Evolutionary conservation across 2,329 filamentous ascomycete genomes (phyloP), one percentile per base, ranked within the genome.

Genomic region (Fusarium succisae): DNA sequence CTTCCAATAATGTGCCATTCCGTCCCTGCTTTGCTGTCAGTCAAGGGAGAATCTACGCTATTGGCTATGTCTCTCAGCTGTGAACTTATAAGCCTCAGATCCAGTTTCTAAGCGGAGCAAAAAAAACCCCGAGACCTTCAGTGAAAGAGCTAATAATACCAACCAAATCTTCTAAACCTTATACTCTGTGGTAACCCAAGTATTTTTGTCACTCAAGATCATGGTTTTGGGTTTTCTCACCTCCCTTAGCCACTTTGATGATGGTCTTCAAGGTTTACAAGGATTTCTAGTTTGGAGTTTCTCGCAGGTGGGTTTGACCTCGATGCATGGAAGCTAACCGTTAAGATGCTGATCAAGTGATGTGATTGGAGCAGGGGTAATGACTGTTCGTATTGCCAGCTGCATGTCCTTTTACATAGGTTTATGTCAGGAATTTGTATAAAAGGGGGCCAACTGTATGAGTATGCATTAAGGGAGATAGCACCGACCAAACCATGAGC

Each of bases 51-150:
- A 48, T 48, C 43, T 44, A 61, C 53, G 35, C 66, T 74, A 76
- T 74, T 74, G 70, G 70, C 35, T 56, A 48, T n/a, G 28, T 30
- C 63, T 61, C 61, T 74, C 70, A 75, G 70, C 73, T 74, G 59
- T 45, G 54, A 65, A 66, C 62, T 20, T 26, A 37, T 59, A 74
- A 74, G 66, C 70, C 73, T 54, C 72, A 44, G 48, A 69, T 44
- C 59, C 45, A 65, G 56, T 47, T 53, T 24, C 47, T 41, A 54
- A 54, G 35, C 18, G 35, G 35, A 41, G 51, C 24, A 55, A 41
- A 54, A 54, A 55, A 55, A 35, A 41, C 26, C 20, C 20, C 20
- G 24, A 41, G 24, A 55, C 51, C 35, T 39, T 30, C 24, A 30
- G 24, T n/a, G 24, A 55, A 55, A 39, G 20, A 17, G 24, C 35